Percentiles rank a stretch among this genome's conserved stretches.
Conservation (phyloP, 23 red algal species). For the Gracilaria gracilis region DNA sequence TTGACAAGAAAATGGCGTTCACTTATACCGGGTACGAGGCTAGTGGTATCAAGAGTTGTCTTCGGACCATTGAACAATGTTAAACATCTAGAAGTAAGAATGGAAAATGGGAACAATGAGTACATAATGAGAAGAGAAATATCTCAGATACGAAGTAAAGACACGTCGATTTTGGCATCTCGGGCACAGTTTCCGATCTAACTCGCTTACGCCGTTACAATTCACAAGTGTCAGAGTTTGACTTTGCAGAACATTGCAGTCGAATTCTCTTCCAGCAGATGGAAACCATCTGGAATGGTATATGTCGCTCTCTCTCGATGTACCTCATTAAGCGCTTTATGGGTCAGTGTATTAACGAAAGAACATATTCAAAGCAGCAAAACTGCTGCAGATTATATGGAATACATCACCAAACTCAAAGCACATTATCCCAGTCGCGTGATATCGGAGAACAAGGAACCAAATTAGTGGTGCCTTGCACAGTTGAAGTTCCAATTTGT, state of each 20-base stretch:
- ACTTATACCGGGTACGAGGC: too few relatives aligned
- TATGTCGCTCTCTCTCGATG: slow-evolving; percentile 17
- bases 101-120: neutral
- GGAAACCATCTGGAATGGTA: neutral
- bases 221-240: too few relatives aligned
- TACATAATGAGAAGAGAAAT: neutral
- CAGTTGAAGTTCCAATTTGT: too few relatives aligned
- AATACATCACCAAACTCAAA: neutral
- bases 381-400: neutral
- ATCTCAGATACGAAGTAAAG: neutral
- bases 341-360: neutral
- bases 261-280: neutral
- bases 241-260: neutral
- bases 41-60: neutral
- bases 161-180: neutral
- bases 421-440: neutral
- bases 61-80: neutral
- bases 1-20: too few relatives aligned
- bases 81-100: neutral
- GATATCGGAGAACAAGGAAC: too few relatives aligned
- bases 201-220: too few relatives aligned
- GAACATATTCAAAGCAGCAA: too few relatives aligned
- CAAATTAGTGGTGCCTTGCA: too few relatives aligned
- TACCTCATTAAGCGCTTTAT: neutral
- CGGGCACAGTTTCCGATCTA: neutral